These are phyloP conservation scores for Actinomucor elegans DNA, from an alignment of 371 early-diverging fungal species.

Conservation along the genomic window DNA sequence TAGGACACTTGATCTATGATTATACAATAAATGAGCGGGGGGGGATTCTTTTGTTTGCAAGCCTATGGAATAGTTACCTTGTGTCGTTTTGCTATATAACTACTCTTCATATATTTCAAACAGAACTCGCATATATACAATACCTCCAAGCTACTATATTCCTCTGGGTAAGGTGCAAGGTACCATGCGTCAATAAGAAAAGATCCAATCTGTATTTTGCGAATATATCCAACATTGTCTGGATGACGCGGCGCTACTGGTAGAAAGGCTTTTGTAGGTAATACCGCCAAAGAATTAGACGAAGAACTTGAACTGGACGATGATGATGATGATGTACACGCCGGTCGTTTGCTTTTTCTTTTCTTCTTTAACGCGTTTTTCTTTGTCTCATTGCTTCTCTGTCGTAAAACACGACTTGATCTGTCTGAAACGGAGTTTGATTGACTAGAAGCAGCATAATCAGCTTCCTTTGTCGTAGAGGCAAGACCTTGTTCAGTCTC, in stretches of 20 bases:
- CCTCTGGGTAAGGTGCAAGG: constrained; percentile 97
- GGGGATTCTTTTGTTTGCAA: not conserved
- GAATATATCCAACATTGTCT: constrained; percentile 11
- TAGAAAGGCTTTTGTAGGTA: constrained; percentile 20
- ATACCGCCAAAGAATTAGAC: not conserved
- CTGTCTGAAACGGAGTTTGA: constrained; percentile 7
- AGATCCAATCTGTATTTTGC: constrained; percentile 60
- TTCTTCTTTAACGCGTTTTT: not conserved
- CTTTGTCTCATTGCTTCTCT: not conserved
- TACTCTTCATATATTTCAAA: constrained; percentile 90
- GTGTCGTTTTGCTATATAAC: constrained; percentile 69
- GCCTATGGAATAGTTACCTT: no score
- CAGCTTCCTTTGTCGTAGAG: not conserved
- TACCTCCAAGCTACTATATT: constrained; percentile 69
- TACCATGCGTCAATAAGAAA: constrained; percentile 96
- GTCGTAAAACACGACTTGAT: not conserved
- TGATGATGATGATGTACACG: not conserved
- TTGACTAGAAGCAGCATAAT: constrained; percentile 2
- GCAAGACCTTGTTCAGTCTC: no score
- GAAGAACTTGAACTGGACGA: not conserved
- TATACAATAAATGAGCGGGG: constrained; percentile 68
- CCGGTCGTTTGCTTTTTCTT: not conserved
- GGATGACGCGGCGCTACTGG: constrained; percentile 9
- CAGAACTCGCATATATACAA: constrained; percentile 98
- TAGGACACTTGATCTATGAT: constrained; percentile 65